Percentiles rank a stretch among this genome's conserved stretches.
phyloP scores from a whole-genome alignment of 257 asterid species.

The Ocimum tenuiflorum region DNA sequence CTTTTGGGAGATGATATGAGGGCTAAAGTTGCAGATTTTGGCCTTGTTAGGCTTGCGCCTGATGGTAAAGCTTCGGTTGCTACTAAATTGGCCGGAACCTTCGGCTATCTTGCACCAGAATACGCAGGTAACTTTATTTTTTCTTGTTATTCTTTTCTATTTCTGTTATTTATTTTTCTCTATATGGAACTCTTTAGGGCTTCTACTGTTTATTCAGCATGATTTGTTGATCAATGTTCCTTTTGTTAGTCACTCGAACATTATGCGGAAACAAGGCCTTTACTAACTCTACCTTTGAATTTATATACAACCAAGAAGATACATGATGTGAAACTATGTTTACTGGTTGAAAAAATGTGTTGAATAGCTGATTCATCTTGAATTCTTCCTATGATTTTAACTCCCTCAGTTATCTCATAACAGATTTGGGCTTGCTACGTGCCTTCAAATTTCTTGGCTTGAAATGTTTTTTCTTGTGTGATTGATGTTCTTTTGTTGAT shows the following conservation, averaged over 20 bases:
- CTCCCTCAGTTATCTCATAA: neutral
- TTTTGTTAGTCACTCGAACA: neutral
- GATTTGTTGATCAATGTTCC: neutral
- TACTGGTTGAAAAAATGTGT: neutral
- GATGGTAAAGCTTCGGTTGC: conserved; percentile 78
- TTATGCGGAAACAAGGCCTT: neutral
- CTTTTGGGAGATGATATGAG: conserved; percentile 88
- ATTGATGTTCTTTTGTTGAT: neutral
- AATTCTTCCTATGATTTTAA: neutral
- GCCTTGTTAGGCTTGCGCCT: conserved; percentile 84
- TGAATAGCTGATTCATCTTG: neutral
- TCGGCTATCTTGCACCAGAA: conserved; percentile 87
- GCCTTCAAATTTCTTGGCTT: neutral
- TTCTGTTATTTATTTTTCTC: neutral
- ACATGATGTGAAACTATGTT: neutral
- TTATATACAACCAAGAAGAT: neutral
- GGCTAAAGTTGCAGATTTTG: conserved; percentile 89
- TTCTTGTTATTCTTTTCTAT: neutral
- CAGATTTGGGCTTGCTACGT: neutral
- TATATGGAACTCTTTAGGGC: neutral
- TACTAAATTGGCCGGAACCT: conserved; percentile 76
- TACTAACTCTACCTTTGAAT: neutral
- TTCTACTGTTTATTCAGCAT: neutral
- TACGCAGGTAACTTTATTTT: conserved; percentile 38
- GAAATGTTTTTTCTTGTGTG: neutral